Conservation (phyloP, 208 protist genomes). For the Phytomonas francai region DNA sequence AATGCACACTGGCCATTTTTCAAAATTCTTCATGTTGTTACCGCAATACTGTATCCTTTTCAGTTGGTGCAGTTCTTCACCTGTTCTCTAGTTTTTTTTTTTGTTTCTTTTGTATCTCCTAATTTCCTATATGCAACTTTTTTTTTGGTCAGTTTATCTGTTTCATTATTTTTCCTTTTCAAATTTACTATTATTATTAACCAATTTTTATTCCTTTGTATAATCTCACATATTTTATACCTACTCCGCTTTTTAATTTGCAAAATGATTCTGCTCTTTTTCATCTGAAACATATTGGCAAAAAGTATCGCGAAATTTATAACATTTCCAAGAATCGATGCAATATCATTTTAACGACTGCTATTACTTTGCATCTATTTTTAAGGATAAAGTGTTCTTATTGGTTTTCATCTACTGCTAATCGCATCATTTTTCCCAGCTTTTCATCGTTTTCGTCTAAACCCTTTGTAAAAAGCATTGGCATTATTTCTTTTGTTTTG, state of each 20-base stretch:
- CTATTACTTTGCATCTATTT: background rate
- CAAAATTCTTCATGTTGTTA: background rate
- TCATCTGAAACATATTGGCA: background rate
- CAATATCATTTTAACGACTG: background rate
- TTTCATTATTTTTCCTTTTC: constrained; percentile 12
- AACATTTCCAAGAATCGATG: background rate
- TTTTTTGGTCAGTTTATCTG: constrained; percentile 4
- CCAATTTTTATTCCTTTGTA: constrained; percentile 10
- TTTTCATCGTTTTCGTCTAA: background rate
- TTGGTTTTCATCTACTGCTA: background rate
- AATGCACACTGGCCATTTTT: background rate
- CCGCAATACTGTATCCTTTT: background rate
- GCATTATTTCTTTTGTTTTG: background rate
- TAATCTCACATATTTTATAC: constrained; percentile 3
- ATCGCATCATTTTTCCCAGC: background rate
- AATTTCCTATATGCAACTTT: background rate
- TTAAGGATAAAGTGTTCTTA: background rate
- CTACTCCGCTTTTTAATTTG: background rate
- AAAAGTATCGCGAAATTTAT: background rate
- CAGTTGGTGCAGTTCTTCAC: background rate
- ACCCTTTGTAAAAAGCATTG: background rate
- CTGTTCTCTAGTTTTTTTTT: background rate
- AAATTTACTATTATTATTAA: constrained; percentile 9
- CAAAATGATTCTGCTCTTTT: constrained; percentile 1
- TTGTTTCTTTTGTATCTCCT: background rate